phyloP scores from a whole-genome alignment of 352 stramenopile species.

The Globisporangium spiculum region DNA sequence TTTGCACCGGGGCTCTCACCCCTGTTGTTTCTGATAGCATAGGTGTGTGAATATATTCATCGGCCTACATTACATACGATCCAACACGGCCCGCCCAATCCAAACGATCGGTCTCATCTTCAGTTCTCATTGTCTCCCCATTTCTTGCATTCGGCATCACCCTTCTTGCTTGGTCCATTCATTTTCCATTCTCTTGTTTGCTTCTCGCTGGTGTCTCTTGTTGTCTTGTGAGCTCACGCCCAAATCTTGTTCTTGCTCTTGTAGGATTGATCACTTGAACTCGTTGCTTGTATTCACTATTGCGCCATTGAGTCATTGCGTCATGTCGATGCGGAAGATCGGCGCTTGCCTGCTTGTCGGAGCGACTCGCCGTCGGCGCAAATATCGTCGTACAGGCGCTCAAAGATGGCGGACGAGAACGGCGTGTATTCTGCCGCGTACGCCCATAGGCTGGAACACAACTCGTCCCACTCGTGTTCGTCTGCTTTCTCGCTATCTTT shows the following conservation, averaged over 20 bases:
- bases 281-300: background rate
- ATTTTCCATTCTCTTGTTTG: slow-evolving; percentile 4
- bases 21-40: slow-evolving; percentile 10
- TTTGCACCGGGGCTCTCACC: too few relatives aligned
- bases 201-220: background rate
- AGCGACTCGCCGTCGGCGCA: slow-evolving; percentile 64
- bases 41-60: slow-evolving; percentile 18
- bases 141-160: background rate
- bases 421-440: slow-evolving; percentile 76
- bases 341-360: slow-evolving; percentile 17
- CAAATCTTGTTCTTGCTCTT: background rate
- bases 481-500: slow-evolving; percentile 16
- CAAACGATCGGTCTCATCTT: slow-evolving; percentile 1
- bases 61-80: slow-evolving; percentile 18
- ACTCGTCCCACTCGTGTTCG: slow-evolving; percentile 59
- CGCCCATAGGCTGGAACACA: slow-evolving; percentile 76
- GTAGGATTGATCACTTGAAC: background rate
- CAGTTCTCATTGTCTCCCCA: slow-evolving; percentile 2
- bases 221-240: background rate
- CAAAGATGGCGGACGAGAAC: slow-evolving; percentile 71
- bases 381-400: slow-evolving; percentile 86
- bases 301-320: background rate
- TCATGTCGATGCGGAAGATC: slow-evolving; percentile 20
- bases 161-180: background rate
- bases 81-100: background rate